A percentile compares a stretch with the other conserved stretches of the same genome.
Evolutionary conservation across 768 basidiomycete species (phyloP).

Genomic region (Kwoniella heveanensis): DNA sequence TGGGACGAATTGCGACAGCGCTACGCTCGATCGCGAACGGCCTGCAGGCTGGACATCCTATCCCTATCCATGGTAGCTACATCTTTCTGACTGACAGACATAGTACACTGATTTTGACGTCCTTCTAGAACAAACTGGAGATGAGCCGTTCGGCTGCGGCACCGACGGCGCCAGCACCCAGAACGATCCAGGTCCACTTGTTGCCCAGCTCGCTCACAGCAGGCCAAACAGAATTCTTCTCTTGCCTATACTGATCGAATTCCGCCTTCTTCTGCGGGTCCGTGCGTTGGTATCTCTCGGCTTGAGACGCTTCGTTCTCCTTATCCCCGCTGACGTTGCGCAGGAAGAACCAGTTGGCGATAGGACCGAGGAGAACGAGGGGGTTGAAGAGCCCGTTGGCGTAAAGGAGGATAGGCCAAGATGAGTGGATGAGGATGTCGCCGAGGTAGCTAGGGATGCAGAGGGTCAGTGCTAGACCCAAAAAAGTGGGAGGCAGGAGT

Average conservation of each 20-base stretch:
- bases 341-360: constrained; percentile 40
- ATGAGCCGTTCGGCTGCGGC: constrained; percentile 24
- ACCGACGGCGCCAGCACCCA: constrained; percentile 22
- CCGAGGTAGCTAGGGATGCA: constrained; percentile 32
- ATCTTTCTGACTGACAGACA: too few species aligned
- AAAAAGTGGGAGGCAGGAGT: not conserved
- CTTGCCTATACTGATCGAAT: constrained; percentile 25
- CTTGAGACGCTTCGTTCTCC: constrained; percentile 40
- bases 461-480: not conserved
- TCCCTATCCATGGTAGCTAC: too few species aligned
- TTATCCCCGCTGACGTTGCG: constrained; percentile 43
- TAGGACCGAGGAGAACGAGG: constrained; percentile 39
- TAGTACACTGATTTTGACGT: too few species aligned
- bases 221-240: constrained; percentile 48
- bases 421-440: constrained; percentile 28
- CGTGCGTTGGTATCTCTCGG: constrained; percentile 24
- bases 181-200: constrained; percentile 29
- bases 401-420: constrained; percentile 41
- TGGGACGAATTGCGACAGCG: too few species aligned
- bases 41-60: too few species aligned
- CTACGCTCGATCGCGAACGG: too few species aligned
- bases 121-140: not conserved
- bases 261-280: constrained; percentile 29
- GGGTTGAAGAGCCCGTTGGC: constrained; percentile 38
- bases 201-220: constrained; percentile 27